Evolutionary conservation across 1,284 basidiomycete genomes (phyloP), one percentile per base, ranked within the genome.

Genomic region (Ustilago curta): DNA sequence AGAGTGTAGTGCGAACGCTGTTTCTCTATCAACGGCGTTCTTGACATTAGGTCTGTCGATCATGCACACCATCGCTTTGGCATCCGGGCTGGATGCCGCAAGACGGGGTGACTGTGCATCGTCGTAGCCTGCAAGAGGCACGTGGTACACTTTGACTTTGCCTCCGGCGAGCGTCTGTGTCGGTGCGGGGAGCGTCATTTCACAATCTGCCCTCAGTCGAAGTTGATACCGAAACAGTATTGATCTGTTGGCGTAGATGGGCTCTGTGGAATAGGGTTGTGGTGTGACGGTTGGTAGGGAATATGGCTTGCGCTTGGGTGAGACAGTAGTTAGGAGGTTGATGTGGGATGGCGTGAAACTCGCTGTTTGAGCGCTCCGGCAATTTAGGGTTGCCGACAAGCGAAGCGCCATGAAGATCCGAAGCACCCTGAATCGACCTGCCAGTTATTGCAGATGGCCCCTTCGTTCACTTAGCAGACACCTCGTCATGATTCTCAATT

Each of bases 11-110:
- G 59, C 67, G 9, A 19, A 29, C 2, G 72, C 67, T 0, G 72
- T 70, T 18, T 56, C 47, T 0, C 72, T 23, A 31, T 75, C 72
- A 2, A 75, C 67, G 1, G 72, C 72, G 40, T 75, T 75, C 31
- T 68, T 70, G 32, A 58, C 56, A 0, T 45, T 27, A 0, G 68
- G 48, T 54, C 72, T 55, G 23, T 70, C 54, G 32, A 75, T 75
- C 27, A 57, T 40, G 18, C 71, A 74, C 4, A 74, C 56, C 71
- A 74, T 74, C 16, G 68, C 68, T 19, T 27, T 51, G 2, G 60
- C 47, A 6, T 18, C n/a, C 9, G 49, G 35, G 18, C 31, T 39
- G 1, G 49, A 53, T 2, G 48, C 2, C 1, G 52, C 12, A 4
- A 68, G 49, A 2, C 65, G 65, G 4, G 65, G 59, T 5, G 65